Percentiles rank a stretch among this genome's conserved stretches.
Evolutionary conservation across 2,329 filamentous ascomycete species (phyloP).

Genomic region (Akanthomyces muscarius): DNA sequence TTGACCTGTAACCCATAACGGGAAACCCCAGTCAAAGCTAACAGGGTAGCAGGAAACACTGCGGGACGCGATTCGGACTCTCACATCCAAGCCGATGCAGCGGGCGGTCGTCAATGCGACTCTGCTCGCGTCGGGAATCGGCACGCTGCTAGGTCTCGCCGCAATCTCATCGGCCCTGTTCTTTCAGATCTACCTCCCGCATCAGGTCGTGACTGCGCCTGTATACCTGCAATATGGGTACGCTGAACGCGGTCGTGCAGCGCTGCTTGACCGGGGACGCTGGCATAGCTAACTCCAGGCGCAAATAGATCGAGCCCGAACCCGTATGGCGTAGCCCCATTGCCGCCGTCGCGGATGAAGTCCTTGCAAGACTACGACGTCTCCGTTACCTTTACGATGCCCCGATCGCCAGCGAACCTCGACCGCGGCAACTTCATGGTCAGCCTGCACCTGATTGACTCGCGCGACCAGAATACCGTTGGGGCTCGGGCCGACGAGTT

Average conservation of each 20-base stretch:
- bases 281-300: background rate
- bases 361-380: conserved; percentile 82
- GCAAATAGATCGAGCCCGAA: conserved; percentile 42
- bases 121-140: conserved; percentile 41
- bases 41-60: conserved; percentile 28
- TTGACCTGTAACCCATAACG: background rate
- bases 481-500: conserved; percentile 27
- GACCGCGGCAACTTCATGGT: conserved; percentile 93
- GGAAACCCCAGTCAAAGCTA: background rate
- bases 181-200: conserved; percentile 54
- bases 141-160: conserved; percentile 45
- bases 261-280: background rate
- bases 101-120: conserved; percentile 45
- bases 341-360: conserved; percentile 53
- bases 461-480: conserved; percentile 28
- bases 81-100: conserved; percentile 50
- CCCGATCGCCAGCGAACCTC: conserved; percentile 71
- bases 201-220: conserved; percentile 49
- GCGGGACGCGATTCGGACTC: conserved; percentile 33
- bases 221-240: conserved; percentile 58
- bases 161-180: conserved; percentile 48
- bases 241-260: conserved; percentile 20
- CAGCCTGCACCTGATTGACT: conserved; percentile 64
- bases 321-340: conserved; percentile 48
- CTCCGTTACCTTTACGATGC: conserved; percentile 68